These are phyloP conservation scores for Lunularia cruciata DNA, from an alignment of 225 moss, liverwort and hornwort species.

Conservation along the genomic window DNA sequence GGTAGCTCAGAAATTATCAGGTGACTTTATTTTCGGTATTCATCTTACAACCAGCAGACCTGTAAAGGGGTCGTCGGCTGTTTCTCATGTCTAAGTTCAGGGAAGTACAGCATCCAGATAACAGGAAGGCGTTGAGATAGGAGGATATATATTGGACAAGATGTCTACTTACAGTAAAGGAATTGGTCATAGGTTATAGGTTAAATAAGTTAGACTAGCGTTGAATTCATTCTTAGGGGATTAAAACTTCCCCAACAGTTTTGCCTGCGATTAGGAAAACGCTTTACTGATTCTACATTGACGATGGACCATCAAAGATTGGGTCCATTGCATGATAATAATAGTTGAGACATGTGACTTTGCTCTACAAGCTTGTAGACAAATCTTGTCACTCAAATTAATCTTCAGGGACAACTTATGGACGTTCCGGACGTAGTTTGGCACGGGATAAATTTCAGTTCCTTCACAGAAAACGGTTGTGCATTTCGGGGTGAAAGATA, in stretches of 20 bases:
- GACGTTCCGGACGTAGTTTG: no score
- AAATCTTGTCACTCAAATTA: no score
- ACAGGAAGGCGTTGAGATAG: neutral
- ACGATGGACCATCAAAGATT: neutral
- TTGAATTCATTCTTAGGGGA: slow-evolving; percentile 22
- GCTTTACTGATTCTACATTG: neutral
- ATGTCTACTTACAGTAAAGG: neutral
- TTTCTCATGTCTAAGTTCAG: neutral
- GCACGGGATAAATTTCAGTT: no score
- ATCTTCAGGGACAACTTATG: no score
- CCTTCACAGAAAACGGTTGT: no score
- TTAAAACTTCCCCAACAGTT: slow-evolving; percentile 20
- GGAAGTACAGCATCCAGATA: neutral
- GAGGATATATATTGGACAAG: neutral
- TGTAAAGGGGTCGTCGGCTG: neutral
- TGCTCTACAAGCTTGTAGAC: no score
- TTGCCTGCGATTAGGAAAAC: slow-evolving; percentile 16
- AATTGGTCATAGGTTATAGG: no score
- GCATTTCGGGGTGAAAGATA: no score
- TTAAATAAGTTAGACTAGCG: slow-evolving; percentile 9
- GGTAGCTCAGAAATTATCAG: neutral
- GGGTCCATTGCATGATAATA: neutral
- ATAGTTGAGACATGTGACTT: no score
- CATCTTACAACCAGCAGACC: neutral
- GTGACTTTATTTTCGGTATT: neutral